Percentiles rank a stretch among this genome's conserved stretches.
Evolutionary conservation across 2,329 filamentous ascomycete species (phyloP).

Genomic region (Venturia oleaginea): DNA sequence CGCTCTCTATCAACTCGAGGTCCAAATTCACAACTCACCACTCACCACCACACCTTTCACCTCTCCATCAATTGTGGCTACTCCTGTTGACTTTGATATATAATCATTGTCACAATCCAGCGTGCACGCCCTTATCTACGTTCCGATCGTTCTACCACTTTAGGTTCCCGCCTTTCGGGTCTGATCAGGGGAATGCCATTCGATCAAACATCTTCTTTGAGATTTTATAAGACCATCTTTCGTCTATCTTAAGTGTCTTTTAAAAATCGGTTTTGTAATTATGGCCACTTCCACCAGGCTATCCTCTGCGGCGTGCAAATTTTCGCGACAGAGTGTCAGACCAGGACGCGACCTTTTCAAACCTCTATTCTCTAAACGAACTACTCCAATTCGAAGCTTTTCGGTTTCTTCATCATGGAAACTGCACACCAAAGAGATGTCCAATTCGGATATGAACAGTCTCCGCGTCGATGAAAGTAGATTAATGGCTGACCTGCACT

Average conservation of each 20-base stretch:
- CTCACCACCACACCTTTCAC: not conserved
- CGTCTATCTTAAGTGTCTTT: not conserved
- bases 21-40: not conserved
- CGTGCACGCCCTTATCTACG: not conserved
- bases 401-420: conserved; percentile 16
- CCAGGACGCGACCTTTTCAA: not conserved
- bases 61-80: not conserved
- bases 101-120: not conserved
- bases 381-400: not conserved
- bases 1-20: not conserved
- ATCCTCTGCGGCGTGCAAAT: not conserved
- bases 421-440: conserved; percentile 39
- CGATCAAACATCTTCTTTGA: not conserved
- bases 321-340: not conserved
- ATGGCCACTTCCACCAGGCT: not conserved
- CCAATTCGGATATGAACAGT: conserved; percentile 40
- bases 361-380: not conserved
- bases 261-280: not conserved
- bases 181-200: not conserved
- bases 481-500: conserved; percentile 54
- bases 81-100: not conserved
- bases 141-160: not conserved
- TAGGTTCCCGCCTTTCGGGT: not conserved
- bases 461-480: conserved; percentile 51
- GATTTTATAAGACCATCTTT: not conserved